Evolutionary conservation across 176 grass and related monocot species (phyloP), one percentile per base, ranked within the genome.

Genomic region (Saccharum officinarum): DNA sequence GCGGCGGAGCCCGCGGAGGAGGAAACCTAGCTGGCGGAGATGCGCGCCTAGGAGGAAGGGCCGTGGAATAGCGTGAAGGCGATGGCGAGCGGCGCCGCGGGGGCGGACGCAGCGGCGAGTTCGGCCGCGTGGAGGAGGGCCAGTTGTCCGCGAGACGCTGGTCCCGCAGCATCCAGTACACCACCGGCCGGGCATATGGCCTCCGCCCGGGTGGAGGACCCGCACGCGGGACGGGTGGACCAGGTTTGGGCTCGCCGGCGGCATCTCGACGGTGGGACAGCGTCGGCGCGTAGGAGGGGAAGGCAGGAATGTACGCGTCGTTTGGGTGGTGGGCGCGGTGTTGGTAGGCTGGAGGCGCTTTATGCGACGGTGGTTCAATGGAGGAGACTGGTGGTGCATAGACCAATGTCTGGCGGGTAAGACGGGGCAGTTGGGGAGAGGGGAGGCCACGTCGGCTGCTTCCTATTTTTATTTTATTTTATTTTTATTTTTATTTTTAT

Each of bases 111-210:
- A 9, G 91, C 83, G 20, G 95, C 95, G 37, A 98, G 91, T 47
- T 67, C 33, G 37, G 87, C 92, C 3, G 95, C 93, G 87, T 95
- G 92, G 64, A 98, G 80, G 73, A 98, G 89, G 11, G 93, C 95
- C 95, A 98, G 93, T 98, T 98, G 89, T 98, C 93, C 52, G 80
- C 78, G 55, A 80, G 76, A 22, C 95, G 87, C 88, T 98, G 95
- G 84, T 98, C 92, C 80, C 95, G 95, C 75, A 95, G 92, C 93
- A 95, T 98, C 93, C 95, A 98, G 85, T 98, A 98, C 50, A 98
- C 84, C 52, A 98, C 95, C n/a, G 92, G 93, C 2, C 69, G 55
- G 69, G 25, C 31, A 28, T 23, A 7, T 76, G 38, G 17, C 37
- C 60, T 31, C 68, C 77, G 23, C 92, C 89, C 0, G 80, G 49